Evolutionary conservation across 306 rosid species (phyloP).

Genomic region (Inga leiocalycina): DNA sequence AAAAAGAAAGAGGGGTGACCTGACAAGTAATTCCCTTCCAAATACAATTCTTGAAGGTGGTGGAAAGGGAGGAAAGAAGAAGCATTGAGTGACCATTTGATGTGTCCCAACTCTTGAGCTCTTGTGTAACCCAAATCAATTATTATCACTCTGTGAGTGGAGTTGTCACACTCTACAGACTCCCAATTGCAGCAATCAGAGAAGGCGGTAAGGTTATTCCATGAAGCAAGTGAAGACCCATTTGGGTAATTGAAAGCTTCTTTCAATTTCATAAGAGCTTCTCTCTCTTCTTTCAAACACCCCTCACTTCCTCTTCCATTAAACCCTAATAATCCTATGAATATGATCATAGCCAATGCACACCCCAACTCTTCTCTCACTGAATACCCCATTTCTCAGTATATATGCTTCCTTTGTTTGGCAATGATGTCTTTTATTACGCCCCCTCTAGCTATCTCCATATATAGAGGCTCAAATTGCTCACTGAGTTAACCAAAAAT

Average conservation of each 20-base stretch:
- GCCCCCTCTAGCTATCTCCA: not conserved
- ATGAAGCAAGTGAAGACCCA: conserved; percentile 12
- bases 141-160: not conserved
- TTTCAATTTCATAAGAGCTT: conserved; percentile 11
- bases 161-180: not conserved
- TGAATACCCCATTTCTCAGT: not conserved
- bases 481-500: too few species aligned
- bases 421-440: not conserved
- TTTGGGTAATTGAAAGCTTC: conserved; percentile 23
- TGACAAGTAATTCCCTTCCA: not conserved
- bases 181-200: conserved; percentile 19
- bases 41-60: not conserved
- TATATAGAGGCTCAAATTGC: too few species aligned
- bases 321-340: not conserved
- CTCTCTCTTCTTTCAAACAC: conserved; percentile 9
- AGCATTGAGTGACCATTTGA: conserved; percentile 12
- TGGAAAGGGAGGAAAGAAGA: not conserved
- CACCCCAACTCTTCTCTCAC: not conserved
- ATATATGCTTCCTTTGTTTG: not conserved
- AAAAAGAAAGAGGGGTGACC: not conserved
- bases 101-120: not conserved
- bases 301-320: not conserved
- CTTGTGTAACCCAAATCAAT: not conserved
- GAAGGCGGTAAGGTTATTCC: not conserved
- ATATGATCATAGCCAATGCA: not conserved